A percentile compares a stretch with the other conserved stretches of the same genome.
Evolutionary conservation across 1,139 yeast genomes (phyloP).

Genomic region (Fermentozyma sake): DNA sequence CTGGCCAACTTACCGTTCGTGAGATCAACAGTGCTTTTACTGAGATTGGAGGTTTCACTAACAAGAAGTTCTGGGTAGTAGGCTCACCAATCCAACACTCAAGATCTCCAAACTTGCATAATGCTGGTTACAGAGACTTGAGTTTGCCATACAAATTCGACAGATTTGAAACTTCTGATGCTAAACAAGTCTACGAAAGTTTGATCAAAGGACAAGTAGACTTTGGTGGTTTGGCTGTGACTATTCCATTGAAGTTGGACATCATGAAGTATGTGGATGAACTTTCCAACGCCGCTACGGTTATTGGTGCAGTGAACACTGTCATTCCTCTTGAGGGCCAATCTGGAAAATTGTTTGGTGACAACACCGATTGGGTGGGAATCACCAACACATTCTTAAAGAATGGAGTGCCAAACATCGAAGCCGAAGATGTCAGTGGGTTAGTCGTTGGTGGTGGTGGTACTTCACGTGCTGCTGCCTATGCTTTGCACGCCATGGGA

Average conservation of each 20-base stretch:
- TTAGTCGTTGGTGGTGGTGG: conserved; percentile 96
- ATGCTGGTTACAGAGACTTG: conserved; percentile 64
- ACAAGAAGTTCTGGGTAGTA: conserved; percentile 66
- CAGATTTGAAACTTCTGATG: conserved; percentile 64
- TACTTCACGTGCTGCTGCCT: conserved; percentile 92
- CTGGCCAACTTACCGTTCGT: conserved; percentile 65
- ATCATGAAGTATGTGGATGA: conserved; percentile 63
- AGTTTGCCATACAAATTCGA: conserved; percentile 77
- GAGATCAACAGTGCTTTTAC: conserved; percentile 58
- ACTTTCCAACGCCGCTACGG: conserved; percentile 65
- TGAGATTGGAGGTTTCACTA: conserved; percentile 57
- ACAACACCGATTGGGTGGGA: conserved; percentile 96
- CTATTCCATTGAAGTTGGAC: conserved; percentile 84
- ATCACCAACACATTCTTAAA: conserved; percentile 62
- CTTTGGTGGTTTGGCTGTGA: conserved; percentile 89
- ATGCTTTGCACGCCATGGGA: conserved; percentile 77
- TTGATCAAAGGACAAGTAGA: conserved; percentile 41
- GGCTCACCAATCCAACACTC: conserved; percentile 87
- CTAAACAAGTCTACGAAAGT: conserved; percentile 43
- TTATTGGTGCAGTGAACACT: conserved; percentile 93
- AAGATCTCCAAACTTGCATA: conserved; percentile 82
- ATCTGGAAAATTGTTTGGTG: conserved; percentile 60
- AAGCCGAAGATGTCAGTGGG: conserved; percentile 41
- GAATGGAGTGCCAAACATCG: conserved; percentile 53
- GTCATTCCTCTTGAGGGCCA: conserved; percentile 50